A percentile compares a stretch with the other conserved stretches of the same genome.
Conservation (phyloP, 2,329 filamentous ascomycete species). For the Aureobasidium sp. region DNA sequence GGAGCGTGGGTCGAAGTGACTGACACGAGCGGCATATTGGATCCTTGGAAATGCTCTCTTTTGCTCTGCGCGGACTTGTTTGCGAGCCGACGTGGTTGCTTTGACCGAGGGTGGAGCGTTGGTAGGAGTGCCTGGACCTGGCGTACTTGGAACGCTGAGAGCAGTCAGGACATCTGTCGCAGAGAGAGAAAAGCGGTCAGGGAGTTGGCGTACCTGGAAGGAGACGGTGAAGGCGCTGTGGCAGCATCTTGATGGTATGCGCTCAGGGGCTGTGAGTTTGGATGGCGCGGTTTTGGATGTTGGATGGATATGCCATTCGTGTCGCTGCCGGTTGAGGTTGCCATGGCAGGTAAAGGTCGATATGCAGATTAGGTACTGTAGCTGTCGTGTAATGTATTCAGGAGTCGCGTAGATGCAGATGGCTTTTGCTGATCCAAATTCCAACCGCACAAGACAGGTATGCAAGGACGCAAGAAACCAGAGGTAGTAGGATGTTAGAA, state of each 20-base stretch:
- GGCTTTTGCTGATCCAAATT: background rate
- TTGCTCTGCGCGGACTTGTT: slow-evolving; percentile 67
- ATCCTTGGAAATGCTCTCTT: slow-evolving; percentile 84
- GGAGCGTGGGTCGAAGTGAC: slow-evolving; percentile 88
- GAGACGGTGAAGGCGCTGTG: background rate
- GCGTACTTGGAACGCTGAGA: slow-evolving; percentile 55
- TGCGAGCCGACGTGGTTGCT: slow-evolving; percentile 76
- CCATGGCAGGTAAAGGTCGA: background rate
- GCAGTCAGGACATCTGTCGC: slow-evolving; percentile 4
- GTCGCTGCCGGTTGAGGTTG: slow-evolving; percentile 3
- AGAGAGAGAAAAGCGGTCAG: background rate
- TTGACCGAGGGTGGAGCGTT: slow-evolving; percentile 92
- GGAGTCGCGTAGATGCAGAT: background rate
- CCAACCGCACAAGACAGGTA: background rate
- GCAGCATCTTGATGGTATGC: slow-evolving; percentile 17
- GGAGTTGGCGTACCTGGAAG: slow-evolving; percentile 16
- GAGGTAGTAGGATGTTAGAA: background rate
- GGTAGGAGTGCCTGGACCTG: slow-evolving; percentile 73
- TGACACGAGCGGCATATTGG: slow-evolving; percentile 82
- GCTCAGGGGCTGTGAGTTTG: slow-evolving; percentile 19
- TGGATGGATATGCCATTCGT: slow-evolving; percentile 18
- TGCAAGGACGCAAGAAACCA: background rate
- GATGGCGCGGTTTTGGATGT: slow-evolving; percentile 25
- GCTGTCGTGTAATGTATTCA: background rate
- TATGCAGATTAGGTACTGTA: background rate